Base-by-base conservation (phyloP, 345 rosid species). In the Eucalyptus regnans region DNA sequence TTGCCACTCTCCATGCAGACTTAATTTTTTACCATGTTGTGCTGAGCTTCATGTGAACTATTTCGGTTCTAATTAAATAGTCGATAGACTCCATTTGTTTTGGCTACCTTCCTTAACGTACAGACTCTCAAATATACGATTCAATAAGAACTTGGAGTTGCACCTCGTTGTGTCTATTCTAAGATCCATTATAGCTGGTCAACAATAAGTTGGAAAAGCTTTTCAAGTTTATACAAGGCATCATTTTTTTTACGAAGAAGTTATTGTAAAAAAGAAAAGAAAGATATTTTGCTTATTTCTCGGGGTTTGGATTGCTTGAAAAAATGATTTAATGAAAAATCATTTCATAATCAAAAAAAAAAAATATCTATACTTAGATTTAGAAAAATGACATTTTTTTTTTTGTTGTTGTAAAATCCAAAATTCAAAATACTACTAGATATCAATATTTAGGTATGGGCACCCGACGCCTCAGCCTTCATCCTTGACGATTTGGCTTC, bases 391-490 rank as follows among this genome's bases (percentile, higher is more conserved):
- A 27, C 66, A 27, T 62, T 6, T 62, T 29, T 13, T 62, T 6
- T 62, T 29, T 13, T 7, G 56, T 13, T 62, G 23, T 29, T 60
- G 31, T 62, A 62, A 62, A 29, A 29, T 62, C n/a, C n/a, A n/a
- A n/a, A n/a, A n/a, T n/a, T n/a, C n/a, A n/a, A n/a, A n/a, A n/a
- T n/a, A 7, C 8, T 6, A 43, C 27, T 60, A 62, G 0, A 62
- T 62, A 27, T 62, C 16, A 0, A 62, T 27, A 3, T 0, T 27
- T 5, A 13, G 33, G 31, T 12, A 27, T 0, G 16, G 7, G 15
- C 14, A 27, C 31, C 1, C 2, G 15, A 27, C 0, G 31, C 8
- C 31, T 60, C 2, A 11, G 2, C 8, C 31, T 27, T 60, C 0
- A 1, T 60, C 31, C 16, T 60, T 3, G 16, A 60, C 0, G 2